Evolutionary conservation across 2,329 filamentous ascomycete genomes (phyloP), one percentile per base, ranked within the genome.

Genomic region (Verticillium klebahnii): DNA sequence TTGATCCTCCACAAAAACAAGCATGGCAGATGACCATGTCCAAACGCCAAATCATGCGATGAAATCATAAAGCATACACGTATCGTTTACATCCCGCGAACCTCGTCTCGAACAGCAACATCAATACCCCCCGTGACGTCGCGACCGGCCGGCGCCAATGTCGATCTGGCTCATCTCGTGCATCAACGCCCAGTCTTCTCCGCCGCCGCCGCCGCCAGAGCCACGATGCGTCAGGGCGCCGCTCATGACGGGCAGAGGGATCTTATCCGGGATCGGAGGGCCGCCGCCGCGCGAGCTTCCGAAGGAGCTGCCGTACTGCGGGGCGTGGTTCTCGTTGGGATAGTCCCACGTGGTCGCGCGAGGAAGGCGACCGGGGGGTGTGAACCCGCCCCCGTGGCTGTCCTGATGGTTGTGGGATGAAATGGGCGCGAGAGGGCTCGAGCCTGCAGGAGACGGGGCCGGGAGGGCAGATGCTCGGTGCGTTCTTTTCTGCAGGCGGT

Each of bases 131-230:
- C 77, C 76, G 59, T 82, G 80, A 55, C 84, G 77, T 68, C 84
- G 77, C 31, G 83, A 82, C 62, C 86, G 77, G 3, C 85, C 86
- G 29, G 78, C 78, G n/a, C 87, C 87, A 66, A 89, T 83, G 68
- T 89, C 86, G 64, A 89, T 89, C 57, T 80, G 79, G 68, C 82
- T 86, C 80, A 93, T 84, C 75, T 93, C 90, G 65, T 91, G 81
- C 74, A 89, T 83, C 59, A 93, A 75, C 23, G 88, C 85, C 73
- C 81, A 80, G 65, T 85, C 79, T 31, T 75, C 73, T 17, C 72
- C 75, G 59, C 73, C 76, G 37, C 75, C 74, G 5, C 73, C 74
- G 32, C 69, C 62, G 15, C 67, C 64, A 3, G 70, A 70, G 3
- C 67, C 68, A 25, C 40, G 40, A 60, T 67, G 64, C 9, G 66